Conservation (phyloP, 2,329 filamentous ascomycete genomes). For the Penicillium oxalicum region DNA sequence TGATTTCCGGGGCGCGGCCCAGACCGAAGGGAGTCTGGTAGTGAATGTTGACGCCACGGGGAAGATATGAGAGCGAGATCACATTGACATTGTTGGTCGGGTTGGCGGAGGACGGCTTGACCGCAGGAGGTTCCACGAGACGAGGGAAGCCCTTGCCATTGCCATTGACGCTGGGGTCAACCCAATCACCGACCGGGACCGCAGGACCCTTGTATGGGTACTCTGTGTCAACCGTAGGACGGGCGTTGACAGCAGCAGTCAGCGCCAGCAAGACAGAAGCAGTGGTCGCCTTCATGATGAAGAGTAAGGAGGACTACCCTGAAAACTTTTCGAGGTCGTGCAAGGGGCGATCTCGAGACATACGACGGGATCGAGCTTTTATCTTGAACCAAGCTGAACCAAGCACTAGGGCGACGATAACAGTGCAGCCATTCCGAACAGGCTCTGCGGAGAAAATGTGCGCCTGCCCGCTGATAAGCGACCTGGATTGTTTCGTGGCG, state of each 20-base stretch:
- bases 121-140: constrained; percentile 47
- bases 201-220: constrained; percentile 47
- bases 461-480: background rate
- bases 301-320: background rate
- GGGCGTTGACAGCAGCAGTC: constrained; percentile 17
- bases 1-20: constrained; percentile 39
- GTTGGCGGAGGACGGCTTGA: constrained; percentile 39
- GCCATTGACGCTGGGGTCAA: constrained; percentile 46
- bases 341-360: no score
- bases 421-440: no score
- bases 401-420: background rate
- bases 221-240: constrained; percentile 36
- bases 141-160: constrained; percentile 50
- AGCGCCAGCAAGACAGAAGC: constrained; percentile 19
- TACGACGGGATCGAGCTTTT: background rate
- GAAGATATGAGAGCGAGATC: constrained; percentile 45
- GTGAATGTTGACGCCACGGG: constrained; percentile 48
- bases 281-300: constrained; percentile 19
- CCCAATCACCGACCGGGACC: constrained; percentile 48
- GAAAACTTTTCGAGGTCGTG: background rate
- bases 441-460: background rate
- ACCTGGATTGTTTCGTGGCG: background rate
- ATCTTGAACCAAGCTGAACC: background rate
- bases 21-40: constrained; percentile 51
- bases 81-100: constrained; percentile 51